These are phyloP conservation scores for Babjeviella inositovora DNA, from an alignment of 805 yeast genomes.

Conservation along the genomic window DNA sequence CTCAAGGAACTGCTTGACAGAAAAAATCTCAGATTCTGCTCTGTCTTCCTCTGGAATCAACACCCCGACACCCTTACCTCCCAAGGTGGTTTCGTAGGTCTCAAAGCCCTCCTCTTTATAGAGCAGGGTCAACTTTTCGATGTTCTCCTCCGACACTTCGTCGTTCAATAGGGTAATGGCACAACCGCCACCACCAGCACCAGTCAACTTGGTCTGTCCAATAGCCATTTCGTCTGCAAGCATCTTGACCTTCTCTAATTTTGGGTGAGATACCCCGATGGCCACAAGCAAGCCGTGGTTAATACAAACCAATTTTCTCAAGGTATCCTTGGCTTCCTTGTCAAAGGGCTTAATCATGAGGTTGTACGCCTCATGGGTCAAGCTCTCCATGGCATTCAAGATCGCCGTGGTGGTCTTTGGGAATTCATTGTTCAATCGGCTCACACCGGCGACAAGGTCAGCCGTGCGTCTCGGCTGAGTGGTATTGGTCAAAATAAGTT, in stretches of 20 bases:
- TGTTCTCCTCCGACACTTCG: conserved; percentile 13
- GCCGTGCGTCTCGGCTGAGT: conserved; percentile 82
- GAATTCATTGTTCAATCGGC: conserved; percentile 28
- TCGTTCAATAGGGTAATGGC: conserved; percentile 70
- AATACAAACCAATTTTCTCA: conserved; percentile 53
- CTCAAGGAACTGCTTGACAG: conserved; percentile 17
- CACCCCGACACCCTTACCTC: conserved; percentile 80
- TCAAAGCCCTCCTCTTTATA: conserved; percentile 40
- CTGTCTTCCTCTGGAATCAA: conserved; percentile 7
- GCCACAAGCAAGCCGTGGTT: conserved; percentile 83
- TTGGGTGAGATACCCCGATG: conserved; percentile 85
- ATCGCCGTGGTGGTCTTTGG: conserved; percentile 43
- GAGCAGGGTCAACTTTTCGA: conserved; percentile 16
- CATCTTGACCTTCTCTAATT: conserved; percentile 60
- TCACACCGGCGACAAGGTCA: conserved; percentile 64
- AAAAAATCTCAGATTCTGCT: conserved; percentile 3
- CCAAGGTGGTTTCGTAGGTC: conserved; percentile 65
- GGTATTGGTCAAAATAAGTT: conserved; percentile 70
- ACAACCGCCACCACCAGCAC: conserved; percentile 99
- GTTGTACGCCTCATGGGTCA: conserved; percentile 60
- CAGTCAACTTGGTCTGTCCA: conserved; percentile 89
- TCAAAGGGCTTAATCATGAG: conserved; percentile 41
- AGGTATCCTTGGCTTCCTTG: conserved; percentile 16
- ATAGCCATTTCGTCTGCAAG: conserved; percentile 45
- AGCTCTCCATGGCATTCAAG: conserved; percentile 58